Evolutionary conservation across 2,329 filamentous ascomycete genomes (phyloP), one percentile per base, ranked within the genome.

Genomic region (Lachnellula subtilissima): DNA sequence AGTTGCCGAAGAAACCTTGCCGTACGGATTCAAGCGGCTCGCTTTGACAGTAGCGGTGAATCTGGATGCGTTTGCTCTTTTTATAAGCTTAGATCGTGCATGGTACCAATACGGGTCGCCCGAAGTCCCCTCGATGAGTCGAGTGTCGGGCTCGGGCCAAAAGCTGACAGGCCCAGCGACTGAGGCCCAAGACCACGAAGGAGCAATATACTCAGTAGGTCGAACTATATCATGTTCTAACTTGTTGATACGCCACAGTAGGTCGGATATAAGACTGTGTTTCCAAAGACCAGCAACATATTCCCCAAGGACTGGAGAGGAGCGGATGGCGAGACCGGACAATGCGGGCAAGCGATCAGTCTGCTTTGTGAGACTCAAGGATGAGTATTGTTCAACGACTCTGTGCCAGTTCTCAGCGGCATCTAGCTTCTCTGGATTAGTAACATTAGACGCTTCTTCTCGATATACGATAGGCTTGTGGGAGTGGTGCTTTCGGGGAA

Each of bases 81-180:
- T 39, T 39, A 39, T 39, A 39, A 39, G 36, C 36, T 3, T 4
- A n/a, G 36, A 39, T 39, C 3, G 36, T 39, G 36, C 36, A 3
- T 12, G 15, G 15, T 39, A 39, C 36, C 36, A 39, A 39, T 3
- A 39, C 3, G 2, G 36, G 2, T 39, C 36, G 36, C 36, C 36
- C 36, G 36, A 39, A 39, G 36, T 39, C 36, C 36, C 36, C 36
- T 39, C 36, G 36, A 39, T 12, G 36, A 39, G 36, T 39, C 36
- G 36, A 39, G 36, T 39, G 36, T 39, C 36, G 15, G 36, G 11
- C 36, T 39, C 36, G 36, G 36, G 36, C 36, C 36, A 39, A 39
- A 39, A 39, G 36, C 36, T 39, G 36, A 39, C 36, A 4, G 36
- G 36, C 36, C 36, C 36, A 39, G 36, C 15, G 36, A 72, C 79